Conservation (phyloP, 148 eudicot species). For the Rhododendron henanense region DNA sequence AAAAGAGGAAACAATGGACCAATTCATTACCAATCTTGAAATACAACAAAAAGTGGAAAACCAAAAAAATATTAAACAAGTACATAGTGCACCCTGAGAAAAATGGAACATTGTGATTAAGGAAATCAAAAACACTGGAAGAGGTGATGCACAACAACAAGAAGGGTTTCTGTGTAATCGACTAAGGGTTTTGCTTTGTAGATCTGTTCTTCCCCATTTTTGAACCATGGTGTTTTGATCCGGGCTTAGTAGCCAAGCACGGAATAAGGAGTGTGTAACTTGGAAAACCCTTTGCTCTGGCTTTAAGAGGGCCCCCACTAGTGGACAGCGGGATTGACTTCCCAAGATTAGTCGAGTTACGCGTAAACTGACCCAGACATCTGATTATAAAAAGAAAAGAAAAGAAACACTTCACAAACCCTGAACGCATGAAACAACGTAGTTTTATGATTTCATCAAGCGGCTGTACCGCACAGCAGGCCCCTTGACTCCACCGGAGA, state of each 20-base stretch:
- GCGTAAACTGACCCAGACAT: too few relatives aligned
- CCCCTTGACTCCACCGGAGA: neutral
- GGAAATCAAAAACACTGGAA: neutral
- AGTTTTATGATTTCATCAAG: neutral
- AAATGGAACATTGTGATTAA: neutral
- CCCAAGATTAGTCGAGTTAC: too few relatives aligned
- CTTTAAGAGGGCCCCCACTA: too few relatives aligned
- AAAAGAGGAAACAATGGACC: neutral
- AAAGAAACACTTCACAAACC: too few relatives aligned
- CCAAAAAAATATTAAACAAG: neutral
- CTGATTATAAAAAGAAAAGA: too few relatives aligned
- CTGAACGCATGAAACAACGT: neutral
- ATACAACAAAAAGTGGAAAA: neutral
- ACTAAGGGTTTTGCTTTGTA: neutral
- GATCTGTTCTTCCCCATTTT: neutral
- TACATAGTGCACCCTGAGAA: too few relatives aligned
- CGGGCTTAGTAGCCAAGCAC: neutral
- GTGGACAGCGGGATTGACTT: too few relatives aligned
- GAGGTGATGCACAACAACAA: neutral
- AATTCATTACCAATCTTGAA: neutral
- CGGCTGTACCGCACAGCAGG: neutral
- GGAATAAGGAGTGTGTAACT: neutral
- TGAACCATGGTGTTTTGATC: neutral
- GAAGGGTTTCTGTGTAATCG: neutral
- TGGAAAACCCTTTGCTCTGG: too few relatives aligned